Percentiles rank a stretch among this genome's conserved stretches.
These are phyloP conservation scores for Fraxinus quadrangulata DNA, from an alignment of 257 asterid species.

Conservation along the genomic window DNA sequence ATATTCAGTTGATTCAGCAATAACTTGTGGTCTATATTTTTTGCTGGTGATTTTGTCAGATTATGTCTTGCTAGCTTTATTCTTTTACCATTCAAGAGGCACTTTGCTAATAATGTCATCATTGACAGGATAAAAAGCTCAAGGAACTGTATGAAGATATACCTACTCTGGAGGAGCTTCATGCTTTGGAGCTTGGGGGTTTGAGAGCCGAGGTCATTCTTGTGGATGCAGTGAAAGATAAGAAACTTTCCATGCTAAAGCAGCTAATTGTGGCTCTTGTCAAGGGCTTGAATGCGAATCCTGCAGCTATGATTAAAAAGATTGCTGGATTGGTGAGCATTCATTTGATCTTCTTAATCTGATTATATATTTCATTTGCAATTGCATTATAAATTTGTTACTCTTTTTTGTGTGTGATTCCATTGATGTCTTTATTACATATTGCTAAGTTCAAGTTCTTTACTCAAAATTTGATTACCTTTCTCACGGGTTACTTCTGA, in stretches of 20 bases:
- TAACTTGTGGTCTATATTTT: background rate
- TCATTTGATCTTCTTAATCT: conserved; percentile 19
- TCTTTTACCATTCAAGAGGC: background rate
- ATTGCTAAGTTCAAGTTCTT: background rate
- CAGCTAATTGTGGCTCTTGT: conserved; percentile 81
- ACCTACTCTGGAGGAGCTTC: conserved; percentile 89
- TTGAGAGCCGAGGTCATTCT: conserved; percentile 81
- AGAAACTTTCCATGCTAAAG: conserved; percentile 84
- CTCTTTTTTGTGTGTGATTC: background rate
- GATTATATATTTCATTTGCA: conserved; percentile 2
- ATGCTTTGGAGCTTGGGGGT: conserved; percentile 73
- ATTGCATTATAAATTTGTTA: background rate
- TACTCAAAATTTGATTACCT: conserved; percentile 2
- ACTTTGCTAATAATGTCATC: conserved; percentile 22
- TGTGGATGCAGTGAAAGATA: conserved; percentile 86
- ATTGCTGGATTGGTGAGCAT: conserved; percentile 93
- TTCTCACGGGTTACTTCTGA: conserved; percentile 13
- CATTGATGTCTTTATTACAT: background rate
- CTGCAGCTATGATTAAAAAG: conserved; percentile 84
- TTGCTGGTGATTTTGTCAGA: background rate
- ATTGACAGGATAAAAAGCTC: conserved; percentile 79
- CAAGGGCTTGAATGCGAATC: conserved; percentile 75
- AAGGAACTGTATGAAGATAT: conserved; percentile 81
- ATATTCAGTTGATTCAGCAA: conserved; percentile 17
- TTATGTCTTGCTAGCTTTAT: background rate